Evolutionary conservation across 1,139 yeast species (phyloP), one percentile per base, ranked within the genome.

Genomic region (Hanseniaspora sp.): DNA sequence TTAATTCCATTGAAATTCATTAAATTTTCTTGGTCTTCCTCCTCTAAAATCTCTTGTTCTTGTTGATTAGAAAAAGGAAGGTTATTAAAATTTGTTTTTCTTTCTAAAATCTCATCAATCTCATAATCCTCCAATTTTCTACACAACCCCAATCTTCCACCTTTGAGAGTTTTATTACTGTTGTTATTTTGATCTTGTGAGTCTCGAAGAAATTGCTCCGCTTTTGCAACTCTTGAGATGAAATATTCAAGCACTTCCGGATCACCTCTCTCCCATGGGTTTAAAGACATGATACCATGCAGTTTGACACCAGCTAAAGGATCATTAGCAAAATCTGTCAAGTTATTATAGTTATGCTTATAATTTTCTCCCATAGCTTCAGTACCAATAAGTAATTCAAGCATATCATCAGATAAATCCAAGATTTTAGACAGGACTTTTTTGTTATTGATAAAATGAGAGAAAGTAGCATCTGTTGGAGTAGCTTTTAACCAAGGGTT

Each of bases 401-500:
- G 82, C 57, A 86, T 73, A 58, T 82, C 83, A 15, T 68, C 66
- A 23, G 69, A 65, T 5, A 66, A 52, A 9, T 69, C 69, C 46
- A 67, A 56, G 18, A 86, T 85, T 59, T 75, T 77, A 63, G 72
- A 69, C 59, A 86, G 74, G 17, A 84, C 78, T 18, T 68, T 68
- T 12, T 76, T 74, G 61, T 80, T 77, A 34, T 71, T 67, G 48
- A 75, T 67, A 63, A 71, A 80, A 17, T 77, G 77, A 55, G 69
- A 68, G 64, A 77, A 82, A 0, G 84, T 78, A 46, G 76, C 71
- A 62, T 82, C 86, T 46, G 77, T 77, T 7, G 67, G 67, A 41
- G 78, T 76, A 5, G 96, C 95, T 60, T 82, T 79, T 55, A 87
- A 78, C 96, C 96, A 88, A 18, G 96, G 96, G 64, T 88, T 88